A percentile compares a stretch with the other conserved stretches of the same genome.
These are phyloP conservation scores for Tylopilus plumbeoviolaceoides DNA, from an alignment of 768 basidiomycete species.

Conservation along the genomic window DNA sequence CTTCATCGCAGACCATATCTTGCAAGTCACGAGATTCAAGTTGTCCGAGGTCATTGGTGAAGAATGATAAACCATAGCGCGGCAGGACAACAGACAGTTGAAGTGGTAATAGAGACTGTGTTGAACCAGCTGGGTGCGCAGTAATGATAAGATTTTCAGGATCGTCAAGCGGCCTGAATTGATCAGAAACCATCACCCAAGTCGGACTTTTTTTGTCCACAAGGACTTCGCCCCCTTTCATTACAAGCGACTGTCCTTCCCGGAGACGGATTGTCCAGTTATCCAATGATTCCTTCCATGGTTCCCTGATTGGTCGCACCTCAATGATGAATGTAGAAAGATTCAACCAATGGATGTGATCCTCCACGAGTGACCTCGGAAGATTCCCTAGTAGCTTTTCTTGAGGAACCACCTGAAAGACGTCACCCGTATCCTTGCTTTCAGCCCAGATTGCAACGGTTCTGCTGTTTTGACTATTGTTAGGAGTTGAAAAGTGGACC, in stretches of 20 bases:
- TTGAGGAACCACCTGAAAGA: conserved; percentile 7
- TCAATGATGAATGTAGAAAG: neutral
- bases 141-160: neutral
- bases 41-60: neutral
- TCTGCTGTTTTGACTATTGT: neutral
- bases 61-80: neutral
- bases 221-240: neutral
- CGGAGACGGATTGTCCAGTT: neutral
- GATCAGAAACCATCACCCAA: neutral
- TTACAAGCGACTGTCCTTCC: no score
- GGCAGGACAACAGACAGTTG: neutral
- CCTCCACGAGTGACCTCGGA: neutral
- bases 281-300: neutral
- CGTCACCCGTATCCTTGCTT: neutral
- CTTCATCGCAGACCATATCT: neutral
- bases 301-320: neutral
- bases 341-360: neutral
- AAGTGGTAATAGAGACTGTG: no score
- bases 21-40: neutral
- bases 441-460: neutral
- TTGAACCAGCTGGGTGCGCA: neutral
- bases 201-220: neutral
- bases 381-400: neutral
- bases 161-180: neutral
- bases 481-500: conserved; percentile 18